Evolutionary conservation across 148 eudicot species (phyloP), one percentile per base, ranked within the genome.

Genomic region (Cornus florida): DNA sequence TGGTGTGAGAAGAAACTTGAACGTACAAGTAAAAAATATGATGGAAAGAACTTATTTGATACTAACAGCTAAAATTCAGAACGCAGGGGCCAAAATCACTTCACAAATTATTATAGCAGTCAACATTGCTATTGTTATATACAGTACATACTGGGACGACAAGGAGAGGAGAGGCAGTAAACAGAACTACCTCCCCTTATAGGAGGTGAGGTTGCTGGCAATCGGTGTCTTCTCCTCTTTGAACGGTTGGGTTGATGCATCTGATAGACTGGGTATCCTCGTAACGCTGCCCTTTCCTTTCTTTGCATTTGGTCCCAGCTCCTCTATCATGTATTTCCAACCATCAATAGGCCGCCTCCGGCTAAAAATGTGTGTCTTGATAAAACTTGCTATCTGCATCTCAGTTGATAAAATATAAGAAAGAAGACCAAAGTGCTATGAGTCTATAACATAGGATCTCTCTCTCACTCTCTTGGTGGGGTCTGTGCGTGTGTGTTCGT

Each of bases 251-350:
- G 97, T 96, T 41, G 99, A 90, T 80, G 91, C 93, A 86, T 96
- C 99, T 14, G 98, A 82, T 10, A 94, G 86, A 86, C 91, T 86
- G 7, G 99, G 89, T 73, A 91, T 33, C 88, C 98, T 90, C 13
- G 98, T 81, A 7, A 90, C 97, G 70, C 98, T 92, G 19, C 97
- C 98, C 79, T 92, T 92, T 35, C 99, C 97, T 90, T 83, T 92
- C 86, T 81, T 85, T 65, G 99, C 98, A 84, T 96, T 93, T 14
- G 99, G 99, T 68, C 99, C 99, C 65, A 96, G 87, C 77, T 84
- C 95, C 79, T 96, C 99, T 73, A 96, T 96, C 98, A 96, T 96
- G 89, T 96, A 94, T 79, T 91, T 96, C 99, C 99, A 96, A 23
- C 99, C 99, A 75, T 96, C 99, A 35, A 96, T 91, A 0, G 99